Conservation (phyloP, 1,284 basidiomycete species). For the Marasmius tenuissimus region DNA sequence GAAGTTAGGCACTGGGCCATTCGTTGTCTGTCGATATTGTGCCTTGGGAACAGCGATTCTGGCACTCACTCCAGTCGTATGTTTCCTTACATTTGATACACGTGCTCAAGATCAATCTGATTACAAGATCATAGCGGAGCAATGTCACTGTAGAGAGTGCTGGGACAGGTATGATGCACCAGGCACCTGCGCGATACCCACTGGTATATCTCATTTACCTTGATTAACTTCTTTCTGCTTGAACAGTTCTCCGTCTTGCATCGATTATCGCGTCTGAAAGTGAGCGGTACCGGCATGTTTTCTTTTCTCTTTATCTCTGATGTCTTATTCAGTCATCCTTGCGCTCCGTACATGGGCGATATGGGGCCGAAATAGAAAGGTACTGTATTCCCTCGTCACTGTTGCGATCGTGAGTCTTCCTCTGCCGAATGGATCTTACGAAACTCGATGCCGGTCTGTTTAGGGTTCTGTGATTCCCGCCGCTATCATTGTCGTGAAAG, state of each 20-base stretch:
- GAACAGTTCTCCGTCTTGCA: slow-evolving; percentile 14
- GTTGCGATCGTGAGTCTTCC: slow-evolving; percentile 11
- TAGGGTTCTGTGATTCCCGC: slow-evolving; percentile 11
- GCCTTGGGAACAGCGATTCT: slow-evolving; percentile 16
- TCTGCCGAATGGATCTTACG: neutral
- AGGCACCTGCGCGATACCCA: neutral
- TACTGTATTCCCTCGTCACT: slow-evolving; percentile 8
- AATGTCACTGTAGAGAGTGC: slow-evolving; percentile 4
- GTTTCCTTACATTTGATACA: neutral
- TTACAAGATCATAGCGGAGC: neutral
- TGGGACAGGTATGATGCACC: slow-evolving; percentile 12
- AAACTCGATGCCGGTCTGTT: neutral
- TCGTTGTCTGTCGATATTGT: slow-evolving; percentile 17
- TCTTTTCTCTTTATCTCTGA: neutral
- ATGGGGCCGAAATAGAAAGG: slow-evolving; percentile 13
- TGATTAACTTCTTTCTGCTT: neutral
- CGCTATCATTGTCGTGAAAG: slow-evolving; percentile 9
- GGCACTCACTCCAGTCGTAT: slow-evolving; percentile 6
- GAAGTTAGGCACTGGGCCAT: slow-evolving; percentile 11
- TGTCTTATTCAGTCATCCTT: slow-evolving; percentile 8
- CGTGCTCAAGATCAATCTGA: neutral
- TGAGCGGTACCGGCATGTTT: neutral
- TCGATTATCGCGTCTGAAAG: slow-evolving; percentile 20
- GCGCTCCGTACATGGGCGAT: slow-evolving; percentile 20
- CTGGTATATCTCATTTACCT: too few relatives aligned